Evolutionary conservation across 1,284 basidiomycete genomes (phyloP).

Genomic region (Volvariella surrecta): DNA sequence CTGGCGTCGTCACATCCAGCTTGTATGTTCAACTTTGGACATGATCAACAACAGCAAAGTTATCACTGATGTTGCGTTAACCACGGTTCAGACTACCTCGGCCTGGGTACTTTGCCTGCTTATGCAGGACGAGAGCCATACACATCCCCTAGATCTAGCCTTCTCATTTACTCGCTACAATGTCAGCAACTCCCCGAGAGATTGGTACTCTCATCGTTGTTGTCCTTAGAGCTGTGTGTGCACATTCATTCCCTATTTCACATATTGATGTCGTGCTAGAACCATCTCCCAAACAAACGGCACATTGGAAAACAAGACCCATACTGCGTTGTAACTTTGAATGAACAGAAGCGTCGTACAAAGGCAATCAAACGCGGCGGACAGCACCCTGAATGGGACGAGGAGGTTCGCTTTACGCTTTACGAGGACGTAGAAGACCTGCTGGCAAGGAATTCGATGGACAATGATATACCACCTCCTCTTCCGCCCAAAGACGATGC

Average conservation of each 20-base stretch:
- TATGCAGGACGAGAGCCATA: too few species aligned
- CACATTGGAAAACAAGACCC: conserved; percentile 98
- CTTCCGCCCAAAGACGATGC: conserved; percentile 46
- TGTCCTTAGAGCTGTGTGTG: conserved; percentile 90
- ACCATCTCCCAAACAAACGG: conserved; percentile 89
- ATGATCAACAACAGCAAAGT: too few species aligned
- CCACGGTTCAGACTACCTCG: too few species aligned
- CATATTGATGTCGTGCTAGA: conserved; percentile 37
- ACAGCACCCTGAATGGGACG: conserved; percentile 98
- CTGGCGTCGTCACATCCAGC: too few species aligned
- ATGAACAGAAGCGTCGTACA: conserved; percentile 77
- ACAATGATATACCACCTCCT: conserved; percentile 48
- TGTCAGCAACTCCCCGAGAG: conserved; percentile 56
- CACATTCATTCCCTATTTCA: conserved; percentile 14
- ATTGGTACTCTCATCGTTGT: conserved; percentile 95
- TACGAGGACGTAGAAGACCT: conserved; percentile 74
- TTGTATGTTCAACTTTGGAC: too few species aligned
- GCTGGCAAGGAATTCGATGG: conserved; percentile 37
- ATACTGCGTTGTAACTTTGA: conserved; percentile 77
- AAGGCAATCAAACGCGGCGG: conserved; percentile 93
- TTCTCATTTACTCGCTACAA: conserved; percentile 14
- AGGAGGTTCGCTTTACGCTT: conserved; percentile 92
- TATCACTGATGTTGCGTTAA: too few species aligned
- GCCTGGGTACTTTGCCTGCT: too few species aligned
- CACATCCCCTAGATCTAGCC: too few species aligned